Evolutionary conservation across 306 rosid genomes (phyloP).

Genomic region (Amphicarpaea edgeworthii): DNA sequence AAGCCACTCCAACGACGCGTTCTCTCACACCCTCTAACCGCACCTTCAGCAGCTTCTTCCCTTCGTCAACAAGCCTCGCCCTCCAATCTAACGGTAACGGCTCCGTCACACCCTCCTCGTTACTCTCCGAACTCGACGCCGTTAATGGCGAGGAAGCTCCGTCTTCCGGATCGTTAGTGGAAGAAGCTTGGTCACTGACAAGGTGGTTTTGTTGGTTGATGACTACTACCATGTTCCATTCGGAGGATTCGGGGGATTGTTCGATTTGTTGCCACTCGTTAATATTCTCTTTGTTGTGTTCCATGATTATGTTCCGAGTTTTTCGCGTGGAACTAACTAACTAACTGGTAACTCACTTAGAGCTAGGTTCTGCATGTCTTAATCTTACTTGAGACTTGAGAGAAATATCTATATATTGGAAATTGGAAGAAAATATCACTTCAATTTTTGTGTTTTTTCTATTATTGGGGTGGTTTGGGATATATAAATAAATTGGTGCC

Average conservation of each 20-base stretch:
- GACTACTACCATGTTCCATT: slow-evolving; percentile 12
- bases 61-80: slow-evolving; percentile 31
- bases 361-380: slow-evolving; percentile 28
- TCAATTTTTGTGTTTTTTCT: not conserved
- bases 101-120: not conserved
- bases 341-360: too few species aligned
- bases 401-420: slow-evolving; percentile 10
- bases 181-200: slow-evolving; percentile 30
- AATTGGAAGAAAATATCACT: slow-evolving; percentile 45
- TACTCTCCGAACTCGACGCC: not conserved
- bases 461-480: slow-evolving; percentile 1
- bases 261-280: slow-evolving; percentile 57
- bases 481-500: slow-evolving; percentile 36
- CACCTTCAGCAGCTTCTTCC: slow-evolving; percentile 48
- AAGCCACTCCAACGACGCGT: slow-evolving; percentile 36
- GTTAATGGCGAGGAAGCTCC: slow-evolving; percentile 31
- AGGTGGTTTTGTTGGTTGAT: slow-evolving; percentile 42
- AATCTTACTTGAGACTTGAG: slow-evolving; percentile 14
- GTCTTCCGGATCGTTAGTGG: slow-evolving; percentile 27
- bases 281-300: slow-evolving; percentile 7
- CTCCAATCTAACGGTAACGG: slow-evolving; percentile 36
- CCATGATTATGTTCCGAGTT: slow-evolving; percentile 43
- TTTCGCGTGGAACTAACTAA: not conserved
- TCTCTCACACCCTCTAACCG: slow-evolving; percentile 48
- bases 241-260: not conserved